Evolutionary conservation across 139 green algal species (phyloP), one percentile per base, ranked within the genome.

Genomic region (Chlamydomonas urium): DNA sequence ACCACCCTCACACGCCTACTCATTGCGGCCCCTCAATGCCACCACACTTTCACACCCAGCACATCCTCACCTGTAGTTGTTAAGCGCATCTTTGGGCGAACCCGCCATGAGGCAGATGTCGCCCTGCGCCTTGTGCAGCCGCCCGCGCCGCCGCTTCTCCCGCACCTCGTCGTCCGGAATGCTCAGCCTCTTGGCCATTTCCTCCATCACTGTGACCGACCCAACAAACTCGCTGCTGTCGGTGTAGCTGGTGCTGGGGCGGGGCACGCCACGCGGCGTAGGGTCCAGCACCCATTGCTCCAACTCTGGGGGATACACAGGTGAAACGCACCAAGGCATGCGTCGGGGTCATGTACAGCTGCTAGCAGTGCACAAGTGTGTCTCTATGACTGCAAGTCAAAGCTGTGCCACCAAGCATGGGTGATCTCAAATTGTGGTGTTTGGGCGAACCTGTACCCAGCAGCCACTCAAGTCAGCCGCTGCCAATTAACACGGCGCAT

Each of bases 111-210:
- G 78, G 65, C 79, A 87, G 72, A 88, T 76, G 73, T 97, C 92
- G 0, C 90, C 92, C 76, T 94, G 90, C 0, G 76, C 72, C 75
- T 97, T 97, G 61, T 90, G 82, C 48, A 96, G 78, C 58, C 92
- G 80, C 1, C 84, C 89, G 69, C 93, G 90, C 17, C 87, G 78
- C 78, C 77, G 73, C 79, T 87, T 88, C 74, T 91, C 85, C 4
- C 65, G 47, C 42, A 57, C 72, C 74, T 80, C 69, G 2, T 72
- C 69, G 26, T 84, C 71, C 4, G 26, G 31, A 0, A 73, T 28
- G 2, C 65, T 45, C 29, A 77, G 32, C 8, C 60, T 78, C 45
- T 79, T 79, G 6, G 74, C 53, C 45, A 84, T 62, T 57, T 87
- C 82, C 56, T 87, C 77, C 24, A 87, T 75, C 42, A 80, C 75